Conservation (phyloP, 2,329 filamentous ascomycete species). For the Xylogone sp. region DNA sequence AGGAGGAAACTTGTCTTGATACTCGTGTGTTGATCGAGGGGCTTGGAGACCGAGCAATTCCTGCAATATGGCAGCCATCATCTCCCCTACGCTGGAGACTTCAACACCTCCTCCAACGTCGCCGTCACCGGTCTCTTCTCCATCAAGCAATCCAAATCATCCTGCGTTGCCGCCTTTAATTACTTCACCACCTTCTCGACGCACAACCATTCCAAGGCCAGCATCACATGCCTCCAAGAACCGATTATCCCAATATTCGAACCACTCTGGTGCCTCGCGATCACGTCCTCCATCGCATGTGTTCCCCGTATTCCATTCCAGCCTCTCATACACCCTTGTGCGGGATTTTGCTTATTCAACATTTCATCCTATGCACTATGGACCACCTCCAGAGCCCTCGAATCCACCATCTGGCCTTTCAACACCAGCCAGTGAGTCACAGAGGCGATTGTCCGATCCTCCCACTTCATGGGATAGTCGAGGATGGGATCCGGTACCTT, state of each 20-base stretch:
- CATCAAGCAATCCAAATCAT: conserved; percentile 45
- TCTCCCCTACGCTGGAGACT: conserved; percentile 45
- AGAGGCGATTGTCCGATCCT: conserved; percentile 78
- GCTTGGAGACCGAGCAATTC: not conserved
- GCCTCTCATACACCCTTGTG: conserved; percentile 81
- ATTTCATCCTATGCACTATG: conserved; percentile 86
- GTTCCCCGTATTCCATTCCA: conserved; percentile 81
- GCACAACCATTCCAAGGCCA: conserved; percentile 60
- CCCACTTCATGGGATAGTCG: conserved; percentile 70
- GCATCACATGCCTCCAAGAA: conserved; percentile 76
- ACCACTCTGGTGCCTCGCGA: conserved; percentile 59
- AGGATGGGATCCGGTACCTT: conserved; percentile 49
- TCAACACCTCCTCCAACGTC: conserved; percentile 48
- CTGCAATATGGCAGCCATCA: conserved; percentile 38
- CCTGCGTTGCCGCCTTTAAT: conserved; percentile 52
- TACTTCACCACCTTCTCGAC: conserved; percentile 50
- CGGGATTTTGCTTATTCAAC: conserved; percentile 92
- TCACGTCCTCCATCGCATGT: conserved; percentile 79
- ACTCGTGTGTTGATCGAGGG: not conserved
- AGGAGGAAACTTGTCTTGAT: not conserved
- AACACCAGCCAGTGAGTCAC: conserved; percentile 77
- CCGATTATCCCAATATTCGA: conserved; percentile 80
- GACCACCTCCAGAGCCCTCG: conserved; percentile 73
- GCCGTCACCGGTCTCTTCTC: conserved; percentile 43
- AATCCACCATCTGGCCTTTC: conserved; percentile 71